These are phyloP conservation scores for Sideroxylon spinosum DNA, from an alignment of 179 eudicot species.

Conservation along the genomic window DNA sequence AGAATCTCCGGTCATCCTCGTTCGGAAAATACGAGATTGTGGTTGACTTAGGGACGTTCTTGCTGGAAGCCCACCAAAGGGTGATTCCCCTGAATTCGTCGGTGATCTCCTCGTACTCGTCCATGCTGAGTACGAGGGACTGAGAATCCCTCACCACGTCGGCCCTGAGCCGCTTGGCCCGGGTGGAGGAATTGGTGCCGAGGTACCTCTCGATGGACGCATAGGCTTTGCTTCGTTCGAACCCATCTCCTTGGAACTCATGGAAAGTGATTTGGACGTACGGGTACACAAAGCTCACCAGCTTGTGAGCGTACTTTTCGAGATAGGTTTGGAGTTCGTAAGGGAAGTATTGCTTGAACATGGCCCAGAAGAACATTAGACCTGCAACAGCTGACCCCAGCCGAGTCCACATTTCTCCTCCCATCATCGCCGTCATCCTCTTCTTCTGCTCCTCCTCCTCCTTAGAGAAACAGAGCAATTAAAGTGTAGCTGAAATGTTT, in stretches of 20 bases:
- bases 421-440: not conserved
- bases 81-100: conserved; percentile 25
- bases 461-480: too few relatives aligned
- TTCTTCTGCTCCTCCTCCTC: not conserved
- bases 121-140: conserved; percentile 28
- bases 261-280: conserved; percentile 39
- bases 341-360: conserved; percentile 42
- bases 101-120: conserved; percentile 35
- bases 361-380: conserved; percentile 26
- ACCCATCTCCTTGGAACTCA: conserved; percentile 42
- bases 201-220: conserved; percentile 37
- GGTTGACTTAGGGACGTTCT: not conserved
- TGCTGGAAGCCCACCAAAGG: conserved; percentile 28
- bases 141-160: conserved; percentile 20
- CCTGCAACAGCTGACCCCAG: conserved; percentile 26
- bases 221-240: conserved; percentile 34
- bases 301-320: conserved; percentile 3
- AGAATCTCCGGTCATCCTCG: conserved; percentile 6
- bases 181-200: conserved; percentile 27
- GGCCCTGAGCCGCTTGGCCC: conserved; percentile 40
- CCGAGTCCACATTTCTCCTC: not conserved
- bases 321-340: conserved; percentile 17
- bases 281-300: conserved; percentile 28
- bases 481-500: too few relatives aligned
- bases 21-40: not conserved